Evolutionary conservation across 2,329 filamentous ascomycete species (phyloP), one percentile per base, ranked within the genome.

Genomic region (Calonectria henricotiae): DNA sequence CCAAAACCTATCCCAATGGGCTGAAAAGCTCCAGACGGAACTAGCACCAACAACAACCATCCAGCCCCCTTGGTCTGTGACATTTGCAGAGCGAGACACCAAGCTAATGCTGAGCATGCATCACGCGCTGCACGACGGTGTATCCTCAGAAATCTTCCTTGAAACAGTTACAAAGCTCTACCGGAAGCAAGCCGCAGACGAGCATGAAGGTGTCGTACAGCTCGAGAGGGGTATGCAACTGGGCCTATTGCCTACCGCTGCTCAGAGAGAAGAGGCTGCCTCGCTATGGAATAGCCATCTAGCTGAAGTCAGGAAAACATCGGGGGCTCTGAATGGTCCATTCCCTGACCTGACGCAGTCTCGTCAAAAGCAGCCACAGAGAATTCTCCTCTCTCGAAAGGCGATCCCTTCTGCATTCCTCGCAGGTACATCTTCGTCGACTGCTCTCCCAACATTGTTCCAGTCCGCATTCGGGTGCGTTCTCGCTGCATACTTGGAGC

Each of bases 141-240:
- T 58, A 17, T 58, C 51, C 25, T 58, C 51, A 5, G 32, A 58
- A 58, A 58, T 58, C 13, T 37, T 58, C 20, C 51, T 58, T 12
- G 35, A 58, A 7, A 58, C 51, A 3, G 51, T 58, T 39, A 23
- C 51, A 7, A 39, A 17, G 2, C 11, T 58, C 23, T 58, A 58
- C 35, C 35, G 25, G 3, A 15, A 58, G 5, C 35, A 39, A 25
- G 12, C 6, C 1, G 12, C 6, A 11, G 3, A 15, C 2, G n/a
- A 23, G 1, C 17, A 39, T 17, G 15, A 11, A 2, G 12, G 9
- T 3, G 6, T 39, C 2, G 5, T 37, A 27, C 51, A 58, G 7
- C 32, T 58, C 12, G 51, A 37, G 35, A 58, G 8, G n/a, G 51
- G 51, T 9, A 58, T 58, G 51, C 32, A 58, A 32, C 51, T 58